Evolutionary conservation across 768 basidiomycete species (phyloP).

Genomic region (Boletus rubroflammeus): DNA sequence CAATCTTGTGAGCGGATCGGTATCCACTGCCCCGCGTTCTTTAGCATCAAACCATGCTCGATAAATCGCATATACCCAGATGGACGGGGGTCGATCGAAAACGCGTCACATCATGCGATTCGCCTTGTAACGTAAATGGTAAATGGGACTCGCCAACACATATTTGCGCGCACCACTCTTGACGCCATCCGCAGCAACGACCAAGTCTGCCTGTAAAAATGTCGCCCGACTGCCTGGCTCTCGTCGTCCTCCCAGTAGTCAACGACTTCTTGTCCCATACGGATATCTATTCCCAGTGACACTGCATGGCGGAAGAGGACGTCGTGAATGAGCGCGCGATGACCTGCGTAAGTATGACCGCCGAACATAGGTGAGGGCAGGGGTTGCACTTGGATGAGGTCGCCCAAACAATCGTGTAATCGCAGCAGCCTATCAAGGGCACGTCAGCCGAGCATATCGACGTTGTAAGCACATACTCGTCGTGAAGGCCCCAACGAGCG

Average conservation of each 20-base stretch:
- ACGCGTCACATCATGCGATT: background rate
- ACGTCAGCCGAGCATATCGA: background rate
- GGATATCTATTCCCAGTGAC: conserved; percentile 22
- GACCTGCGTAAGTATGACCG: conserved; percentile 20
- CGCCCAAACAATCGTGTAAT: conserved; percentile 23
- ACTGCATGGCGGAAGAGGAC: conserved; percentile 19
- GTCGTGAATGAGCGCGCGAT: conserved; percentile 23
- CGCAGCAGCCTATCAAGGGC: conserved; percentile 9
- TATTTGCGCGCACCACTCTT: conserved; percentile 21
- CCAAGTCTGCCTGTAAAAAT: conserved; percentile 23
- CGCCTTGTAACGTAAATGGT: background rate
- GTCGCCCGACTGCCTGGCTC: conserved; percentile 8
- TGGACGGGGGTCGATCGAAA: conserved; percentile 21
- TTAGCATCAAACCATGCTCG: conserved; percentile 28
- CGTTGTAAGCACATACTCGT: conserved; percentile 8
- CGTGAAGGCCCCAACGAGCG: conserved; percentile 29
- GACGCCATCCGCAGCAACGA: conserved; percentile 30
- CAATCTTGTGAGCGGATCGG: conserved; percentile 22
- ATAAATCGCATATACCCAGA: conserved; percentile 30
- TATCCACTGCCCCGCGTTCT: conserved; percentile 19
- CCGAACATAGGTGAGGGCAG: conserved; percentile 13
- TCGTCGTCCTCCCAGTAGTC: conserved; percentile 19
- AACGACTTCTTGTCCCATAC: conserved; percentile 21
- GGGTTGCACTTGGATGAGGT: conserved; percentile 16
- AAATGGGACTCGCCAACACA: conserved; percentile 17